phyloP scores from a whole-genome alignment of 2,329 filamentous ascomycete species.

The Escovopsis weberi region DNA sequence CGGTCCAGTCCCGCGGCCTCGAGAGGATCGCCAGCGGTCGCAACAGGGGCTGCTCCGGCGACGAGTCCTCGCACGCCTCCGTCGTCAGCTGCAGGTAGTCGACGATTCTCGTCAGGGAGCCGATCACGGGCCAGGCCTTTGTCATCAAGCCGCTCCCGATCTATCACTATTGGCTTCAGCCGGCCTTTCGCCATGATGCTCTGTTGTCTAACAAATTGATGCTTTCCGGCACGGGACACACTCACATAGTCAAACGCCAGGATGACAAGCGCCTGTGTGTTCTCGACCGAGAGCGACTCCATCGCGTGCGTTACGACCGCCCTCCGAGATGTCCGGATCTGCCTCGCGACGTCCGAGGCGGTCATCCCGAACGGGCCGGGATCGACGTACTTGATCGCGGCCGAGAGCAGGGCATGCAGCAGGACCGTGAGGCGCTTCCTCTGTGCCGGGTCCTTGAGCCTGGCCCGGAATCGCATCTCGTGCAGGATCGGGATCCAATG shows the following conservation, averaged over 20 bases:
- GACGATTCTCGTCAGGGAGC: constrained; percentile 16
- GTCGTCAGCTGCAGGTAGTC: constrained; percentile 18
- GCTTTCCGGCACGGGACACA: too few relatives aligned
- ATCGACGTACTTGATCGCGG: constrained; percentile 4
- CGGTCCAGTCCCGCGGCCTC: constrained; percentile 12
- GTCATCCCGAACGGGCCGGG: constrained; percentile 1
- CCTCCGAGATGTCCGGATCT: constrained; percentile 1
- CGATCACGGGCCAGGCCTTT: constrained; percentile 16
- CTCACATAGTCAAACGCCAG: constrained; percentile 2
- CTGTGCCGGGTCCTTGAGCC: not conserved
- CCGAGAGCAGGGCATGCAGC: constrained; percentile 2
- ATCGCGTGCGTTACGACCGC: constrained; percentile 1
- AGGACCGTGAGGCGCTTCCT: not conserved
- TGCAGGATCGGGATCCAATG: constrained; percentile 5
- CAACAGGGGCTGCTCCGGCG: constrained; percentile 1
- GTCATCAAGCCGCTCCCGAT: constrained; percentile 15
- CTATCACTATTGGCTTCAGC: constrained; percentile 4
- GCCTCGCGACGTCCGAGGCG: not conserved
- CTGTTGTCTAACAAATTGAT: too few relatives aligned
- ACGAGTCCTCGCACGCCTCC: constrained; percentile 7
- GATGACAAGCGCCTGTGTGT: constrained; percentile 1
- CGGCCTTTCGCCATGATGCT: too few relatives aligned
- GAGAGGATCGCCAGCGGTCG: not conserved
- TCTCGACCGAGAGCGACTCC: constrained; percentile 1
- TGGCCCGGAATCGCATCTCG: constrained; percentile 3